Evolutionary conservation across 208 protist genomes (phyloP).

Genomic region (Trypanosoma grayi): DNA sequence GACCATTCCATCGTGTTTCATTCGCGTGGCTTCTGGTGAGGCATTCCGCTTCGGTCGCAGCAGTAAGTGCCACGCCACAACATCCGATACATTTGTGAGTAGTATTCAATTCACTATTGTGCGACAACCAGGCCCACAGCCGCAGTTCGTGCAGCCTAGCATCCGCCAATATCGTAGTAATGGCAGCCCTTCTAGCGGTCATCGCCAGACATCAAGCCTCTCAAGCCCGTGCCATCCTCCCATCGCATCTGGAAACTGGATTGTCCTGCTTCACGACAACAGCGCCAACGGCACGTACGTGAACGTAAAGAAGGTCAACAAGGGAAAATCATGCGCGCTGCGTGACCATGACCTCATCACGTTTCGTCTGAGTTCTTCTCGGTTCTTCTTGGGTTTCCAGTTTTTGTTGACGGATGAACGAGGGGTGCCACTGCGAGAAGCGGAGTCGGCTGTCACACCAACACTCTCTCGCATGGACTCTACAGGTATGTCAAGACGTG

Average conservation of each 20-base stretch:
- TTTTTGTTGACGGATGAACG: slow-evolving; percentile 75
- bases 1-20: slow-evolving; percentile 66
- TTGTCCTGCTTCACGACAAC: slow-evolving; percentile 55
- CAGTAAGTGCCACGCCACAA: slow-evolving; percentile 72
- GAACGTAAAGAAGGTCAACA: slow-evolving; percentile 85
- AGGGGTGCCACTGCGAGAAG: slow-evolving; percentile 48
- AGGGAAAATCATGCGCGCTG: slow-evolving; percentile 65
- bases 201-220: slow-evolving; percentile 2
- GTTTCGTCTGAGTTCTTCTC: slow-evolving; percentile 73
- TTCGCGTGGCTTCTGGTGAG: slow-evolving; percentile 46
- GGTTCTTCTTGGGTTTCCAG: slow-evolving; percentile 87
- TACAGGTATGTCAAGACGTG: slow-evolving; percentile 7
- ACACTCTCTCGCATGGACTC: slow-evolving; percentile 3
- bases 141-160: background rate
- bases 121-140: slow-evolving; percentile 27
- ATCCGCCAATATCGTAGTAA: background rate
- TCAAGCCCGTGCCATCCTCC: background rate
- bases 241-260: background rate
- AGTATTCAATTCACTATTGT: slow-evolving; percentile 81
- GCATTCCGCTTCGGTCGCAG: slow-evolving; percentile 82
- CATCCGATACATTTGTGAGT: slow-evolving; percentile 78
- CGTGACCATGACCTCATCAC: slow-evolving; percentile 80
- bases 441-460: background rate
- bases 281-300: slow-evolving; percentile 90
- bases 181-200: slow-evolving; percentile 11